Base-by-base conservation (phyloP, 2,329 filamentous ascomycete species). In the Annulohypoxylon truncatum region DNA sequence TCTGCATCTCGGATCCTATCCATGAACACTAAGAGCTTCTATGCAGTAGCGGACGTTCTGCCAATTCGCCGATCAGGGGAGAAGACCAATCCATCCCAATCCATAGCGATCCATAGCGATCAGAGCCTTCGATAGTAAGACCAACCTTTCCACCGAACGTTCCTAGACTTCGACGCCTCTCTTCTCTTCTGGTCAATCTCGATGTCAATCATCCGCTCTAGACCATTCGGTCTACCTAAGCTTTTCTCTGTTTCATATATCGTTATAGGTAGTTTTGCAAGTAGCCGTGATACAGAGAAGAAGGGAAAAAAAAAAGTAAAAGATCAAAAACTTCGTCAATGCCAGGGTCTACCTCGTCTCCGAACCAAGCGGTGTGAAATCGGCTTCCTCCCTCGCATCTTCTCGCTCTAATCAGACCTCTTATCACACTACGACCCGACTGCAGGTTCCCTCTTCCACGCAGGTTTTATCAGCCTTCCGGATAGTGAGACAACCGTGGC, bases 401-500 rank as follows among this genome's bases (percentile, higher is more conserved):
- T 33, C 15, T 12, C 46, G 57, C 64, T 67, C 64, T 66, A 67
- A 63, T 67, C 67, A 67, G 60, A 46, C 63, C 15, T 40, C 50
- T 55, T 24, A 61, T 69, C 67, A 70, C 67, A 67, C 61, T 60
- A 15, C 53, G 42, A 38, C 55, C 55, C 57, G 53, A 53, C 67
- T 70, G 67, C 67, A 68, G 61, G 60, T 46, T 64, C 67, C 67
- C 65, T 69, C 18, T 47, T 65, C 61, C 53, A 55, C 57, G 42
- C 50, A 65, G 9, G 26, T 8, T 12, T 12, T 28, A 20, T 54
- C 55, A 54, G 47, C 61, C 65, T 64, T 61, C 65, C 65, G 61
- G 35, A 22, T 33, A 55, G 53, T 58, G 57, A 67, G 61, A 59
- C 54, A 67, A 61, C 61, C 50, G 58, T 65, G 61, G 59, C 60